Conservation (phyloP, 768 basidiomycete species). For the Tephrocybe rancida region DNA sequence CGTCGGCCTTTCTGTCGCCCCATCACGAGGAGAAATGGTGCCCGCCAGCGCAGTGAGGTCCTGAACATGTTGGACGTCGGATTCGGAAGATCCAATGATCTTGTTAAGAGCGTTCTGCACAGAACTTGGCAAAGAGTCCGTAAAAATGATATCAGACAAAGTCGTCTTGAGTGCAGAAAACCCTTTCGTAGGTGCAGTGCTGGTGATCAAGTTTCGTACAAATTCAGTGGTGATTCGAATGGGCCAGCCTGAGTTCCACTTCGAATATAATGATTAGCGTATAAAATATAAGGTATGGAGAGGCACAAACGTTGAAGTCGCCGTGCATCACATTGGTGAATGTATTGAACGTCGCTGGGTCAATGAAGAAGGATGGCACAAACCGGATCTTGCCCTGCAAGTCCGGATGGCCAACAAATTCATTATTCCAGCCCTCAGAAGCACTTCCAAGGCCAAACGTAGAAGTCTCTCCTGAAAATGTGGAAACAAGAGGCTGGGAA, state of each 20-base stretch:
- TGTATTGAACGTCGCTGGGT: conserved; percentile 46
- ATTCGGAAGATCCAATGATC: conserved; percentile 42
- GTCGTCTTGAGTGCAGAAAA: conserved; percentile 22
- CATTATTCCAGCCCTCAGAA: conserved; percentile 57
- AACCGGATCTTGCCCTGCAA: conserved; percentile 57
- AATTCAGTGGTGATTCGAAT: conserved; percentile 51
- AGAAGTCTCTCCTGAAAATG: conserved; percentile 73
- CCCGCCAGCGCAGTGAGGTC: conserved; percentile 34
- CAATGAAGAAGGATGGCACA: conserved; percentile 71
- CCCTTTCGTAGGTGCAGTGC: not conserved
- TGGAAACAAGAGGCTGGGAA: conserved; percentile 59
- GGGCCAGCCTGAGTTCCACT: conserved; percentile 88
- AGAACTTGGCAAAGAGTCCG: not conserved
- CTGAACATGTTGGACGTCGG: conserved; percentile 58
- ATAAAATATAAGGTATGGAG: conserved; percentile 5
- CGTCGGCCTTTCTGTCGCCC: conserved; percentile 26
- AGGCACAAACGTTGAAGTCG: conserved; percentile 53
- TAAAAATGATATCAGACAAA: conserved; percentile 4
- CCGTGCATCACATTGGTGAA: conserved; percentile 57
- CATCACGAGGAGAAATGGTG: conserved; percentile 26
- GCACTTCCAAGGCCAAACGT: conserved; percentile 59
- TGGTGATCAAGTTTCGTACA: conserved; percentile 20
- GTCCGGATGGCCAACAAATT: conserved; percentile 50
- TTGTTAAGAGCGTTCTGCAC: conserved; percentile 14
- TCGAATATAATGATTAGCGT: conserved; percentile 10